phyloP scores from a whole-genome alignment of 2,329 filamentous ascomycete genomes.

The Daldinia sp. region DNA sequence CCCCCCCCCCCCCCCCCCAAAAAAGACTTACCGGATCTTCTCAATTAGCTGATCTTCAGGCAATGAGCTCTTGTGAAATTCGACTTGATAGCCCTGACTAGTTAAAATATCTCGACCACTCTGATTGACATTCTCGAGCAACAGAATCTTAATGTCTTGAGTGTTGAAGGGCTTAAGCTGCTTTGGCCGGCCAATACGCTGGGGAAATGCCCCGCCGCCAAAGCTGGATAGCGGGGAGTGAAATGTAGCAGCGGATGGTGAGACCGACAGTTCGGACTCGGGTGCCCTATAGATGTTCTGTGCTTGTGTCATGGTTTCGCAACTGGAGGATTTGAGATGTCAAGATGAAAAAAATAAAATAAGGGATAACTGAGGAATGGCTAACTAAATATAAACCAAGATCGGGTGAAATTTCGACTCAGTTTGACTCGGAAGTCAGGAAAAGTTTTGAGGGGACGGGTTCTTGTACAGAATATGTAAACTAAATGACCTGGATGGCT shows the following conservation, averaged over 20 bases:
- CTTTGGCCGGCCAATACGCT: conserved; percentile 65
- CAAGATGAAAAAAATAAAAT: neutral
- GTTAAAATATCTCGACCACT: conserved; percentile 84
- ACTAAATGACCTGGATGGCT: no score
- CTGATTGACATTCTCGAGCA: conserved; percentile 95
- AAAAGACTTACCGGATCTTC: conserved; percentile 80
- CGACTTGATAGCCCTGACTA: conserved; percentile 93
- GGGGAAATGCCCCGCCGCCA: conserved; percentile 53
- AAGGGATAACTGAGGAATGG: conserved; percentile 8
- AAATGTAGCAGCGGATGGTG: conserved; percentile 74
- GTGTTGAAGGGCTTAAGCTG: conserved; percentile 95
- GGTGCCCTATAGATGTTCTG: conserved; percentile 58
- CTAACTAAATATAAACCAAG: conserved; percentile 23
- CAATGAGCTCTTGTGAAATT: conserved; percentile 86
- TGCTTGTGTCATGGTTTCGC: conserved; percentile 53
- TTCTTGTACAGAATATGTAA: neutral
- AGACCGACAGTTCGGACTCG: conserved; percentile 61
- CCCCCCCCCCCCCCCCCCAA: no score
- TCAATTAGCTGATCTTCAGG: conserved; percentile 94
- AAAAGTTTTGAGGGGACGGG: conserved; percentile 27
- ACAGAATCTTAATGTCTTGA: conserved; percentile 93
- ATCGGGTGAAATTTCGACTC: no score
- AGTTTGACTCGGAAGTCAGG: conserved; percentile 29
- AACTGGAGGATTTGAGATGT: conserved; percentile 3
- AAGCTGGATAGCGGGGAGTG: conserved; percentile 75